Evolutionary conservation across 208 protist species (phyloP), one percentile per base, ranked within the genome.

Genomic region (Wallacemonas collosoma): DNA sequence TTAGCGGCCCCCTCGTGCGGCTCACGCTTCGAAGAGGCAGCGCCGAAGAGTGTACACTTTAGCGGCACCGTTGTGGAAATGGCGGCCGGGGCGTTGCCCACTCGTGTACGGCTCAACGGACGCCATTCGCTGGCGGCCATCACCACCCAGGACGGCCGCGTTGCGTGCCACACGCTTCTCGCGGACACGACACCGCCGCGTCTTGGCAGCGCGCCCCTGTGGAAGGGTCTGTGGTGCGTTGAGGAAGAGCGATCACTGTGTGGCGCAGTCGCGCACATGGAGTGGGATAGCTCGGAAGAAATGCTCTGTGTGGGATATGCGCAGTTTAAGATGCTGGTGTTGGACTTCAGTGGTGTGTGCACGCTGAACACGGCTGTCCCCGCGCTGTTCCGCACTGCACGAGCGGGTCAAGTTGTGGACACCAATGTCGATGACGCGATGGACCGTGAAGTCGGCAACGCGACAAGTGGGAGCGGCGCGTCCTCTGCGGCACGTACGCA

Each of bases 271-370:
- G 57, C 75, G 35, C 71, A 61, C 2, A 54, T 95, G 73, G 71
- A 86, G 60, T 93, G 90, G 90, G 83, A 79, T 43, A 40, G 65
- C 53, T 68, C 62, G 1, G 88, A 87, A 58, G 88, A 93, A 54
- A 41, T 87, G 77, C 83, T 93, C 7, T 88, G 81, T 70, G 79
- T 92, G 48, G 86, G 84, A 62, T 90, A 85, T 68, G 80, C 78
- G 61, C 76, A 77, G 56, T n/a, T 69, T 51, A 88, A 87, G 15
- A 56, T 92, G 45, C 67, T 79, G 41, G 75, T 93, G 12, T 39
- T 95, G 64, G 83, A 93, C 68, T 89, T 90, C 76, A 86, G 81
- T 53, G 84, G 90, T 8, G 78, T 78, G 9, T 89, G 89, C 54
- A 65, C 60, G 41, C 60, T 65, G 12, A 65, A 65, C 60, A 65